Percentiles rank a stretch among this genome's conserved stretches.
These are phyloP conservation scores for Alternaria triticimaculans DNA, from an alignment of 2,329 filamentous ascomycete species.

Conservation along the genomic window DNA sequence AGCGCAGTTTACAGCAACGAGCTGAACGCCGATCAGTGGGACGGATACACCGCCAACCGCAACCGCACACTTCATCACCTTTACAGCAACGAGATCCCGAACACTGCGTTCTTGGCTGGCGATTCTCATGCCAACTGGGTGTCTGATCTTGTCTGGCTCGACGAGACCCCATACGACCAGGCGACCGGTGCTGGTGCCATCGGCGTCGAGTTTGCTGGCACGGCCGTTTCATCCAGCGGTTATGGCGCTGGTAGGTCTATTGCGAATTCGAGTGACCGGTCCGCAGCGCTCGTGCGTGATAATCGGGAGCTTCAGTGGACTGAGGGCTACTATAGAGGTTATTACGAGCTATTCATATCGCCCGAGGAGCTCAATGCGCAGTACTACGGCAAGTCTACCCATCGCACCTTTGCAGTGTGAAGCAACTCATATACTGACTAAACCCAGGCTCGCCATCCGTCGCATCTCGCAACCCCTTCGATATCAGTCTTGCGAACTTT, in stretches of 20 bases:
- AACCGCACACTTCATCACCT: conserved; percentile 72
- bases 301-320: conserved; percentile 74
- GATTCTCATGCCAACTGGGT: conserved; percentile 71
- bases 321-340: conserved; percentile 74
- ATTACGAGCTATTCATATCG: conserved; percentile 67
- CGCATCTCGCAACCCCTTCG: conserved; percentile 64
- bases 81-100: conserved; percentile 69
- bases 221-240: conserved; percentile 68
- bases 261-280: conserved; percentile 58
- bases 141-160: conserved; percentile 52
- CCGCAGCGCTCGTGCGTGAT: conserved; percentile 38
- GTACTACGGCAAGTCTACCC: conserved; percentile 62
- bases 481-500: conserved; percentile 72
- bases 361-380: conserved; percentile 63
- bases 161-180: conserved; percentile 45
- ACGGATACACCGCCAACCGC: conserved; percentile 70
- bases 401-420: too few relatives aligned
- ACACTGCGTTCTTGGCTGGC: conserved; percentile 74
- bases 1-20: conserved; percentile 23
- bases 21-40: conserved; percentile 63
- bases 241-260: conserved; percentile 23
- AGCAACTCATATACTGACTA: background rate
- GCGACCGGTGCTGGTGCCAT: conserved; percentile 48
- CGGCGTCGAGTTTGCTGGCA: conserved; percentile 63
- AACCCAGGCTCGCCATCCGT: conserved; percentile 58